Evolutionary conservation across 345 rosid genomes (phyloP), one percentile per base, ranked within the genome.

Genomic region (Gossypium rotundifolium): DNA sequence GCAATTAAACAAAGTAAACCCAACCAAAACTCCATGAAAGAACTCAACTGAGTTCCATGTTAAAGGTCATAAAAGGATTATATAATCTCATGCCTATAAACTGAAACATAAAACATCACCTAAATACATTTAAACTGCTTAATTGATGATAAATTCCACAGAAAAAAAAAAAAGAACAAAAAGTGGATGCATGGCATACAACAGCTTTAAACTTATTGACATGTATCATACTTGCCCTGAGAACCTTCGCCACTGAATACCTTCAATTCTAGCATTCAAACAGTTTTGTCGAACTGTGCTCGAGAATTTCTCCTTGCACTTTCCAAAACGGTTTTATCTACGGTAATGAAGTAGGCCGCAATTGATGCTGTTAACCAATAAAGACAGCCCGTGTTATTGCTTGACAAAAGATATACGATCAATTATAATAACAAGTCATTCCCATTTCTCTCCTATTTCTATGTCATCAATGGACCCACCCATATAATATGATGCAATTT

Each of bases 341-440:
- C 93, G 44, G 89, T 85, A 76, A 89, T 80, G 75, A 89, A 89
- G 83, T 81, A 89, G 0, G 89, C 63, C n/a, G 93, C 82, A 33
- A 89, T 78, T 2, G 93, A 83, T 0, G 86, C 91, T 87, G 89
- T 85, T 45, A 20, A 77, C 52, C 40, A 68, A 70, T 18, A 68
- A 71, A 27, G 22, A 66, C 23, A 64, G 22, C 16, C 12, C 18
- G 40, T 20, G 42, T 9, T 57, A 74, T 22, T 2, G 20, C 11
- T 5, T n/a, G 22, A 22, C 3, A 14, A 73, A 17, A 60, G 22
- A 7, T 3, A 20, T 25, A 46, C 0, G 8, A 8, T 29, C 49
- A 27, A 68, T 44, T 20, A 9, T 55, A 18, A 18, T 54, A 54
- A 52, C 20, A 1, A 18, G 10, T 16, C 17, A 45, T 27, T 65